A percentile compares a stretch with the other conserved stretches of the same genome.
phyloP scores from a whole-genome alignment of 202 grass and related monocot species.

The Schoenoplectus triqueter region DNA sequence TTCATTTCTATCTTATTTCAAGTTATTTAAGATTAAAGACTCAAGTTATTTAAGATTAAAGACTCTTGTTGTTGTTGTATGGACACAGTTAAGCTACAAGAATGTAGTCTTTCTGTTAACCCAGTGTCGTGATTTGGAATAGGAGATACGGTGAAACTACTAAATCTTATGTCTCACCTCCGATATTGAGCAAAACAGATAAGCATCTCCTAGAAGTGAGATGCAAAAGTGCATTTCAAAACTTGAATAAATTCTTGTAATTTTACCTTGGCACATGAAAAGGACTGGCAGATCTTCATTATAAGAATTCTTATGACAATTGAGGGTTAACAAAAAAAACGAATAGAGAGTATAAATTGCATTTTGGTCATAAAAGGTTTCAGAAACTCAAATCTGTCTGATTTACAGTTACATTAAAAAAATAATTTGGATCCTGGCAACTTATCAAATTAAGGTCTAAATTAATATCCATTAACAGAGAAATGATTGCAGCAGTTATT shows the following conservation, averaged over 20 bases:
- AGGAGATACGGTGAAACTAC: too few species aligned
- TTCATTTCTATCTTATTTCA: too few species aligned
- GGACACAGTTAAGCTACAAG: background rate
- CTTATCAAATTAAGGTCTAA: background rate
- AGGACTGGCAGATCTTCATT: background rate
- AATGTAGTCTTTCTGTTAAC: too few species aligned
- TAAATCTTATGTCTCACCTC: background rate
- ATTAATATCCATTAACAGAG: background rate
- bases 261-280: background rate
- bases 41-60: too few species aligned
- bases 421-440: background rate
- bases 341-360: background rate
- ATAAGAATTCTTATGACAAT: background rate
- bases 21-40: too few species aligned
- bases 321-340: too few species aligned
- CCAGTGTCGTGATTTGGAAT: background rate
- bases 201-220: background rate
- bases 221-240: background rate
- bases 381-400: background rate
- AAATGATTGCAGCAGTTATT: background rate
- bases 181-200: background rate
- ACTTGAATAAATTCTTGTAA: background rate
- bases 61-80: background rate
- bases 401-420: background rate
- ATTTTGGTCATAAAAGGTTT: background rate